Base-by-base conservation (phyloP, 495 filamentous ascomycete species). In the Penicillium roqueforti region DNA sequence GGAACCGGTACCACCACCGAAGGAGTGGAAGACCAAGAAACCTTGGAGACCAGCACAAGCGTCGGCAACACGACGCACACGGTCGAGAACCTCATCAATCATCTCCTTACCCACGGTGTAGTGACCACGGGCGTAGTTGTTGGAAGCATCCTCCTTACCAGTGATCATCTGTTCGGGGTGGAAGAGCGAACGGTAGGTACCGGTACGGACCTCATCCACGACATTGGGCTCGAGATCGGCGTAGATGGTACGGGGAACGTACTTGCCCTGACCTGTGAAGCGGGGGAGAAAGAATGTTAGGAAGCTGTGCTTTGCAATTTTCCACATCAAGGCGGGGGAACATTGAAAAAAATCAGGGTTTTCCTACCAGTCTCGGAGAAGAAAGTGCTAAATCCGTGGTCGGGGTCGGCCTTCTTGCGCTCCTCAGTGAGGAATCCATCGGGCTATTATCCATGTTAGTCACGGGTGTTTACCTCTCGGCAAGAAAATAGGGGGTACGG, bases 141-240 rank as follows among this genome's bases (percentile, higher is more conserved):
- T 97, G 46, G 92, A 96, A 53, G 92, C 92, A 83, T 97, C 92
- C 82, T 97, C 92, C 84, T 97, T 96, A 77, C 92, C 92, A 59
- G 90, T 97, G 72, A 97, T 97, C 92, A 97, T 93, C 76, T 92
- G 85, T 77, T 97, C 92, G 41, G 92, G 92, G 81, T 97, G 92
- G 87, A 97, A 97, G 58, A 97, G 87, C 68, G 80, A 84, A 64
- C 92, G 88, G 82, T 97, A 97, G 75, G 89, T 80, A 75, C 92
- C 92, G 59, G 92, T 96, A 78, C 93, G 91, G 76, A 97, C 95
- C 81, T 98, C 95, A 74, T 98, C 93, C 80, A 98, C 88, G 60
- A 98, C 93, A 73, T 98, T 98, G 76, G 93, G 93, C 80, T 98
- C 93, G 66, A 98, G 87, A 87, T 98, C 93, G 81, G 86, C 89